Conservation (phyloP, 2,329 filamentous ascomycete species). For the Penicillium sp. region DNA sequence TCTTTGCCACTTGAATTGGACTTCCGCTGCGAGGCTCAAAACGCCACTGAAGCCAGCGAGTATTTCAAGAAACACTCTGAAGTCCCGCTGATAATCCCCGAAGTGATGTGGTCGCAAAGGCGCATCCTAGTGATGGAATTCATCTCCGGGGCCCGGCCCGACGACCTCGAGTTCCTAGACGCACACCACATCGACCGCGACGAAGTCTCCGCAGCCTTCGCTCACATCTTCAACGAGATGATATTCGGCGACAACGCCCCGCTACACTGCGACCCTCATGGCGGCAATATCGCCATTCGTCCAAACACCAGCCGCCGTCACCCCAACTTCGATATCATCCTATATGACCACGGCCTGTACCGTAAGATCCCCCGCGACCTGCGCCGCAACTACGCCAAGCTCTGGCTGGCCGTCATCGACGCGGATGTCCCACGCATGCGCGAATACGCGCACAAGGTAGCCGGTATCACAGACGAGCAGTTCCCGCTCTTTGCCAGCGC, state of each 20-base stretch:
- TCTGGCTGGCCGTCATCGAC: constrained; percentile 95
- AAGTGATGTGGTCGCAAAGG: constrained; percentile 82
- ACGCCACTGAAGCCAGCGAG: constrained; percentile 71
- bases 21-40: constrained; percentile 78
- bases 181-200: constrained; percentile 83
- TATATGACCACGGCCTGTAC: constrained; percentile 97
- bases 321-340: constrained; percentile 87
- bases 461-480: constrained; percentile 79
- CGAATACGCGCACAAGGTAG: constrained; percentile 81
- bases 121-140: constrained; percentile 95
- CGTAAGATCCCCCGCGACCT: constrained; percentile 78
- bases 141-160: constrained; percentile 77
- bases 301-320: constrained; percentile 60
- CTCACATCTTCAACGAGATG: constrained; percentile 98
- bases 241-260: constrained; percentile 88
- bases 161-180: constrained; percentile 85
- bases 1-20: constrained; percentile 89
- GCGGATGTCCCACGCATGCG: constrained; percentile 82
- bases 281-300: constrained; percentile 89
- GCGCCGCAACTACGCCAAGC: constrained; percentile 84
- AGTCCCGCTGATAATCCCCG: constrained; percentile 80
- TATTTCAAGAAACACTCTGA: constrained; percentile 73
- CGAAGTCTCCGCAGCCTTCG: constrained; percentile 85
- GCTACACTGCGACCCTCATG: constrained; percentile 93
- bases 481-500: constrained; percentile 94